Percentiles rank a stretch among this genome's conserved stretches.
Evolutionary conservation across 805 yeast genomes (phyloP).

Genomic region (Saccharomycopsis sp.): DNA sequence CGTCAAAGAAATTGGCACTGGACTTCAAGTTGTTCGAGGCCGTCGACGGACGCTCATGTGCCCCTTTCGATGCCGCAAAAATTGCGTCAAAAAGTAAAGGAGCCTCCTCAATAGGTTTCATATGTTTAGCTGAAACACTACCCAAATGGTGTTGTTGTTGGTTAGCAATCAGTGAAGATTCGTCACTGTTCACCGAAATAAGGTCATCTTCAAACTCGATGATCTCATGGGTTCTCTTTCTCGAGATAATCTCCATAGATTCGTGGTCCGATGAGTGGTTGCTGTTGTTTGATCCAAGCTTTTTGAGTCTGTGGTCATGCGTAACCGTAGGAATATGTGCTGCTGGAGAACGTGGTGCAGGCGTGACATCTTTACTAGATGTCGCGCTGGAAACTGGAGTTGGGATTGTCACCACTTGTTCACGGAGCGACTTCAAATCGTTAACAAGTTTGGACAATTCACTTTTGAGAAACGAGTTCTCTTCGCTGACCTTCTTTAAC

Average conservation of each 20-base stretch:
- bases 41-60: neutral
- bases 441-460: conserved; percentile 40
- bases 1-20: conserved; percentile 11
- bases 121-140: conserved; percentile 1
- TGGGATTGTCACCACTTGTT: conserved; percentile 11
- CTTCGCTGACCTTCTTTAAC: conserved; percentile 38
- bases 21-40: neutral
- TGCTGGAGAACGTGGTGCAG: neutral
- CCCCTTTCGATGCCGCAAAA: neutral
- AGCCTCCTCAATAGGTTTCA: neutral
- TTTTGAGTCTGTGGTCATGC: neutral
- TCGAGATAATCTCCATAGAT: conserved; percentile 5
- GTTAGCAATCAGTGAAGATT: neutral
- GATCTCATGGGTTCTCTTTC: conserved; percentile 21
- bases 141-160: neutral
- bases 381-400: neutral
- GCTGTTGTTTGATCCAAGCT: neutral
- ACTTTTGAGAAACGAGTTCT: conserved; percentile 37
- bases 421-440: conserved; percentile 34
- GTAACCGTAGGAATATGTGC: neutral
- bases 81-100: conserved; percentile 4
- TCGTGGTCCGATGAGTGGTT: conserved; percentile 8
- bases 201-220: conserved; percentile 14
- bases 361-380: neutral
- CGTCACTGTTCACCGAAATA: neutral